Evolutionary conservation across 129 eudicot genomes (phyloP).

Genomic region (Flaveria robusta): DNA sequence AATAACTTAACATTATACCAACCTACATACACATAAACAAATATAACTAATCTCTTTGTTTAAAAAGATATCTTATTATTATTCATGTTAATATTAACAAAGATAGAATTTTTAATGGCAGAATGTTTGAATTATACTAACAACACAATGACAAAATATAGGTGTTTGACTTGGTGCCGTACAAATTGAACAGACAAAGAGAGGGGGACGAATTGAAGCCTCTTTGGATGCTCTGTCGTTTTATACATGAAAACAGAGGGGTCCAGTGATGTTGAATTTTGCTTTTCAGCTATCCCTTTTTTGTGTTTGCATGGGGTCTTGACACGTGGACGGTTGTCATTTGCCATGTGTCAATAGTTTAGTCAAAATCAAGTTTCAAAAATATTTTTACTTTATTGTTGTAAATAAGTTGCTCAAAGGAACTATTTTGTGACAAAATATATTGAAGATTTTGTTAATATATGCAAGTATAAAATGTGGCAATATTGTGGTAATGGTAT

Average conservation of each 20-base stretch:
- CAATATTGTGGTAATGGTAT: too few species aligned
- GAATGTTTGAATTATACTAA: not conserved
- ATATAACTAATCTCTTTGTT: too few species aligned
- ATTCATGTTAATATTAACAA: too few species aligned
- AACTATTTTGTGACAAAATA: too few species aligned
- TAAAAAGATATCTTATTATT: too few species aligned
- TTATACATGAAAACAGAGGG: conserved; percentile 38
- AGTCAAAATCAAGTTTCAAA: conserved; percentile 17
- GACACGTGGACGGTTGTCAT: conserved; percentile 37
- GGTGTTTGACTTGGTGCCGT: conserved; percentile 40
- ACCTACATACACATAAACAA: too few species aligned
- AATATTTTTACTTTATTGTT: too few species aligned
- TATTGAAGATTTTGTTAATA: too few species aligned
- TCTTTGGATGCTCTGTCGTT: conserved; percentile 43
- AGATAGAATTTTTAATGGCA: not conserved
- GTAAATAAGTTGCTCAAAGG: too few species aligned
- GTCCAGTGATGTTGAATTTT: conserved; percentile 17
- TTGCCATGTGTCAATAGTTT: conserved; percentile 26
- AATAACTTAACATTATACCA: too few species aligned
- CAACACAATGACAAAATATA: conserved; percentile 25
- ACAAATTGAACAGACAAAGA: conserved; percentile 1
- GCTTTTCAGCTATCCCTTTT: conserved; percentile 28
- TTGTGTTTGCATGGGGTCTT: conserved; percentile 17
- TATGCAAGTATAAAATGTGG: too few species aligned
- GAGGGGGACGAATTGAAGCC: not conserved